phyloP scores from a whole-genome alignment of 2,329 filamentous ascomycete species.

The Cladophialophora bantiana region DNA sequence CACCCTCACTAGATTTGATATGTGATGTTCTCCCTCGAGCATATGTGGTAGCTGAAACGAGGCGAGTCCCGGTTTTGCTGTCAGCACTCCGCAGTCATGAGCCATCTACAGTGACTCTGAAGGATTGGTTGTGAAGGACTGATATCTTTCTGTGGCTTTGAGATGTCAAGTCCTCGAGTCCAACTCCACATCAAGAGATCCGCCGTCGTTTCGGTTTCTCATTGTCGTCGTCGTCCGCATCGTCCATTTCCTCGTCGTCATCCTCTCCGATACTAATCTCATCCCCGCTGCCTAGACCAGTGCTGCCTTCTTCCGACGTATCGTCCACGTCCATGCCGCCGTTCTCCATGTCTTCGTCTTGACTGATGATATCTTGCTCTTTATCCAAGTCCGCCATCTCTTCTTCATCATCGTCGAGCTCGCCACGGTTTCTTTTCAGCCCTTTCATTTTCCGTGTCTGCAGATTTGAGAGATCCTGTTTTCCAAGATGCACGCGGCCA shows the following conservation, averaged over 20 bases:
- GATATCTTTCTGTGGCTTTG: too few relatives aligned
- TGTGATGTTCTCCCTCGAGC: neutral
- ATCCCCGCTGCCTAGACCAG: constrained; percentile 35
- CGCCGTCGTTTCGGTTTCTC: constrained; percentile 39
- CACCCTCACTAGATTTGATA: neutral
- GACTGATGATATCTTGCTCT: constrained; percentile 38
- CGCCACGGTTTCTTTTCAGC: constrained; percentile 79
- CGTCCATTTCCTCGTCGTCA: constrained; percentile 39
- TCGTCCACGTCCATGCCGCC: constrained; percentile 52
- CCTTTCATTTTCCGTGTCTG: constrained; percentile 99
- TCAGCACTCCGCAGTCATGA: neutral
- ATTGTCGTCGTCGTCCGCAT: constrained; percentile 30
- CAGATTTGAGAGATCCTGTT: constrained; percentile 83
- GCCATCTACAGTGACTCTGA: too few relatives aligned
- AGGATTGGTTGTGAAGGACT: too few relatives aligned
- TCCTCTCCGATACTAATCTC: constrained; percentile 40
- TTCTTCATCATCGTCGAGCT: constrained; percentile 60
- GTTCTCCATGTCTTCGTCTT: constrained; percentile 37
- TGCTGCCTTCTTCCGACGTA: constrained; percentile 26
- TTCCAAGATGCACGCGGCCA: constrained; percentile 87
- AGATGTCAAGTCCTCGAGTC: neutral
- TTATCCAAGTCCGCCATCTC: constrained; percentile 32
- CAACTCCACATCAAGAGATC: constrained; percentile 24
- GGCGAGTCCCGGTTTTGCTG: neutral
- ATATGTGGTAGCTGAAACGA: neutral